Evolutionary conservation across 1,284 basidiomycete species (phyloP), one percentile per base, ranked within the genome.

Genomic region (Leccinum colubrinum): DNA sequence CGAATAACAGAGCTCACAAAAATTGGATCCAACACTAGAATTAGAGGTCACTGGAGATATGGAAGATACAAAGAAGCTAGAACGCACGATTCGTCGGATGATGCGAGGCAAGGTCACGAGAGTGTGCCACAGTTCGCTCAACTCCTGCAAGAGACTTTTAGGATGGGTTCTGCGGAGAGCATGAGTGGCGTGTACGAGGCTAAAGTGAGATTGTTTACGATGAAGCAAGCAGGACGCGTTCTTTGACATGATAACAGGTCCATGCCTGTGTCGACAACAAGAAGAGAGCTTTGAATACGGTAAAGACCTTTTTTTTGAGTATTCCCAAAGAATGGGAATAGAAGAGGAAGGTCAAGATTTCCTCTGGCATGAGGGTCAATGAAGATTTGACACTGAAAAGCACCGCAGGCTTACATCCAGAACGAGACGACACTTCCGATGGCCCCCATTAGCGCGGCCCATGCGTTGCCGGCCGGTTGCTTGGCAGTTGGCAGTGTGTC

Each of bases 401-500:
- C 4, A 17, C 54, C 17, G 50, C 4, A 15, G n/a, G 82, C 91
- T 68, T 69, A 94, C 93, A 93, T 81, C 70, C 93, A 95, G 76
- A 95, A 95, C 0, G 94, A 94, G 4, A 88, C 80, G 3, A 95
- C 89, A 63, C 89, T 87, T 6, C 94, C 94, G 41, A 93, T 71
- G 1, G 91, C 91, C 56, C 90, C 80, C 90, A 98, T 94, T 22
- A 92, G 82, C 0, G 94, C 94, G 1, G 94, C 95, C 96, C 97
- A 99, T 0, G 96, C 97, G 73, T 96, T 98, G 0, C 91, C 96
- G 20, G 85, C 81, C 8, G 94, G 87, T 74, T 98, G 97, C 55
- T 87, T 81, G 1, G 82, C 75, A 0, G 90, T 80, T 50, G 86
- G 88, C 7, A 91, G 72, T 0, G 79, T 86, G 66, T 92, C 90